Percentiles rank a stretch among this genome's conserved stretches.
These are phyloP conservation scores for Rhizopus arrhizus DNA, from an alignment of 371 early-diverging fungal species.

Conservation along the genomic window DNA sequence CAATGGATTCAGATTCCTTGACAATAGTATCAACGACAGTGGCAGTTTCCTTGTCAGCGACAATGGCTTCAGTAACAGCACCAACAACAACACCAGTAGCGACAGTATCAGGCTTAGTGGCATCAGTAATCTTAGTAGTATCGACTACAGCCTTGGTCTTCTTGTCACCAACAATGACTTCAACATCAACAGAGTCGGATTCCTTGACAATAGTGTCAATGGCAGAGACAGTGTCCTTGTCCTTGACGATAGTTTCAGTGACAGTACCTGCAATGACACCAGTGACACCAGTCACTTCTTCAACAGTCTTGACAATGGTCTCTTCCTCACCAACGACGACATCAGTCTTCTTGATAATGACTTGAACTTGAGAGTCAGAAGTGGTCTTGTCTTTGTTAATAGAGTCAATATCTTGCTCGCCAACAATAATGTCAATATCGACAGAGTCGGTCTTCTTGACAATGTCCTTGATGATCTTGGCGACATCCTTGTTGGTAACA, in stretches of 20 bases:
- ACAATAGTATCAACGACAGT: neutral
- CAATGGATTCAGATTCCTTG: neutral
- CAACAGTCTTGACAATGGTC: neutral
- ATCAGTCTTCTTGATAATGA: neutral
- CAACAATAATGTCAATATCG: constrained; percentile 3
- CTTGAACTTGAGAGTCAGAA: neutral
- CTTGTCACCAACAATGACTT: constrained; percentile 1
- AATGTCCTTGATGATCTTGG: neutral
- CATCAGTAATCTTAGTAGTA: neutral
- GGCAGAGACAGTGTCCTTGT: neutral
- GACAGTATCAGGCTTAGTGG: neutral
- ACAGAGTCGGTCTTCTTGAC: neutral
- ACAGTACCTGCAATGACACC: constrained; percentile 1
- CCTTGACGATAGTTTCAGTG: neutral
- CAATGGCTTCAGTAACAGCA: neutral
- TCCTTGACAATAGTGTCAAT: neutral
- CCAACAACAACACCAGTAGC: constrained; percentile 1
- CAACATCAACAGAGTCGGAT: constrained; percentile 6
- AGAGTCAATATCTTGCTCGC: neutral
- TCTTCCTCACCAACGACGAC: neutral
- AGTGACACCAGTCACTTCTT: constrained; percentile 2
- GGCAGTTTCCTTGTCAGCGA: neutral
- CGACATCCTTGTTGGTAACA: neutral
- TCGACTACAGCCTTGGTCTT: neutral
- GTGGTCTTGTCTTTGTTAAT: neutral